A percentile compares a stretch with the other conserved stretches of the same genome.
These are phyloP conservation scores for Alloteropsis semialata DNA, from an alignment of 176 grass and related monocot genomes.

Conservation along the genomic window DNA sequence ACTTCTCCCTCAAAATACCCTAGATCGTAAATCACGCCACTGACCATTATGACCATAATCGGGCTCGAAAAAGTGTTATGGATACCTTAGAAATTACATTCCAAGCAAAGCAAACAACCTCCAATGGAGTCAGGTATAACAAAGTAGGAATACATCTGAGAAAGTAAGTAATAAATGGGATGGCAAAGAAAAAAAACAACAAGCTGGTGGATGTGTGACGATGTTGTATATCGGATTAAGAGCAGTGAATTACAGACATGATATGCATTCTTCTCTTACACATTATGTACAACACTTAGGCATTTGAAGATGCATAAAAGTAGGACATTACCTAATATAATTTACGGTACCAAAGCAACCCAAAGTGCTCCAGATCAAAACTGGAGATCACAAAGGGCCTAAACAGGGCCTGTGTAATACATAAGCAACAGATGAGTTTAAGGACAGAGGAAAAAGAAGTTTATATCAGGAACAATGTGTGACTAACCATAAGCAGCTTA, in stretches of 20 bases:
- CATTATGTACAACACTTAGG: background rate
- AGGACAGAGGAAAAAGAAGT: conserved; percentile 4
- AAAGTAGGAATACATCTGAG: background rate
- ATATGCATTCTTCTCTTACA: background rate
- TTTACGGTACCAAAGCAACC: conserved; percentile 43
- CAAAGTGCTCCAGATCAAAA: conserved; percentile 57
- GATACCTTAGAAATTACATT: background rate
- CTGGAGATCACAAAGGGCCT: conserved; percentile 41
- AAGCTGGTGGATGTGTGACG: background rate
- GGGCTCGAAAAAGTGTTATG: background rate
- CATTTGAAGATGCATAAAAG: conserved; percentile 11
- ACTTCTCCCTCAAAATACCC: background rate
- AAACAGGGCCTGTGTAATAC: conserved; percentile 38
- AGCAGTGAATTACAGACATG: background rate
- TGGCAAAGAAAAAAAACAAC: background rate
- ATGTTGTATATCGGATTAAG: conserved; percentile 5
- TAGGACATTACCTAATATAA: conserved; percentile 47
- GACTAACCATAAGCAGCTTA: conserved; percentile 47
- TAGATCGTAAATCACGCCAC: too few relatives aligned
- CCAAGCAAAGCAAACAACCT: background rate
- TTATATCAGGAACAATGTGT: conserved; percentile 10
- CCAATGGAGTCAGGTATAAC: background rate
- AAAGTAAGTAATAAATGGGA: background rate
- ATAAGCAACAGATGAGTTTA: conserved; percentile 40
- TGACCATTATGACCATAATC: background rate